Evolutionary conservation across 176 grass and related monocot genomes (phyloP).

Genomic region (Hsuehochloa calcarea): DNA sequence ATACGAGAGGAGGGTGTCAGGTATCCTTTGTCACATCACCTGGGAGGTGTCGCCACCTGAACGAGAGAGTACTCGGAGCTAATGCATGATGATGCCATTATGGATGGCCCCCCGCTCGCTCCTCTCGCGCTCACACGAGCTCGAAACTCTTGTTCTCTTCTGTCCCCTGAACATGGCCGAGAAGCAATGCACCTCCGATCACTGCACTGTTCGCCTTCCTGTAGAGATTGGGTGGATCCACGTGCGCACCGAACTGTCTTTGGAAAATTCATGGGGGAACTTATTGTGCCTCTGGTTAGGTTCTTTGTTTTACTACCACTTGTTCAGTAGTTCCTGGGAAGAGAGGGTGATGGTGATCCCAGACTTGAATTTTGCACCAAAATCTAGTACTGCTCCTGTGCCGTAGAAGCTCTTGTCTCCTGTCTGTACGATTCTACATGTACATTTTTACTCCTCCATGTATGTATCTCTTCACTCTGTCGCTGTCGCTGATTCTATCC

Average conservation of each 20-base stretch:
- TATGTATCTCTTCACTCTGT: background rate
- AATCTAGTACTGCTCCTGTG: background rate
- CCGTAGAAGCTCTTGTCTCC: background rate
- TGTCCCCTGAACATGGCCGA: background rate
- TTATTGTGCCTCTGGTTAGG: no score
- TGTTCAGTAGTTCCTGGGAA: background rate
- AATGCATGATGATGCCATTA: background rate
- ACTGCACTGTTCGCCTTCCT: slow-evolving; percentile 15
- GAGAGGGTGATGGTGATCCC: background rate
- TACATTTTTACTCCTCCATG: slow-evolving; percentile 16
- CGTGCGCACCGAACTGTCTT: slow-evolving; percentile 14
- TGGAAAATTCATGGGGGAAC: background rate
- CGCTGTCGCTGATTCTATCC: background rate
- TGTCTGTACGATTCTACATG: background rate
- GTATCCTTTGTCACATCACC: slow-evolving; percentile 59
- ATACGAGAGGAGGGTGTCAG: slow-evolving; percentile 8
- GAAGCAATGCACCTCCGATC: background rate
- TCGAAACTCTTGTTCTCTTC: background rate
- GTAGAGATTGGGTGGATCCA: slow-evolving; percentile 20
- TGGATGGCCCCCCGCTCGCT: background rate
- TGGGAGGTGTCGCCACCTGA: slow-evolving; percentile 28
- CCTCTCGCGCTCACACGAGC: background rate
- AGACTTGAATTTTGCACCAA: background rate
- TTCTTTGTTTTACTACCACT: no score
- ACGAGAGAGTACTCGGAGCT: background rate